phyloP scores from a whole-genome alignment of 345 rosid genomes.

The Citrus hindsii region DNA sequence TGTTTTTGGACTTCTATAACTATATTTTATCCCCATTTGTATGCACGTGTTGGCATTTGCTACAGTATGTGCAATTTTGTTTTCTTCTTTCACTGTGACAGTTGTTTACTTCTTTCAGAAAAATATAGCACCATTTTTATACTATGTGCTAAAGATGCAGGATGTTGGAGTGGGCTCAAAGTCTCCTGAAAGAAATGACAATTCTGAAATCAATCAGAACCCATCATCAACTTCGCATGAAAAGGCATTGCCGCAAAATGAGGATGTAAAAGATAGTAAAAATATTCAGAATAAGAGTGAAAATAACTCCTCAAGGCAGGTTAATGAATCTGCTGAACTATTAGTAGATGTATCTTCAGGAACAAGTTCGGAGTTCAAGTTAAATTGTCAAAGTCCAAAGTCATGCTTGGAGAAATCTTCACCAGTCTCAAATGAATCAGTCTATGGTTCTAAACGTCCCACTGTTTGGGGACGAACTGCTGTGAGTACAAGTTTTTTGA shows the following conservation, averaged over 20 bases:
- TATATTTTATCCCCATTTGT: background rate
- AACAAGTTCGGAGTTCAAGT: conserved; percentile 27
- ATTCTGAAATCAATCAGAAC: conserved; percentile 26
- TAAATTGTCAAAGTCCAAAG: conserved; percentile 21
- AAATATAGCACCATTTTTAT: background rate
- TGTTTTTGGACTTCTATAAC: background rate
- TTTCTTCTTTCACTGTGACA: background rate
- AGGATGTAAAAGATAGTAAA: conserved; percentile 25
- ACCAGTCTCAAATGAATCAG: conserved; percentile 37
- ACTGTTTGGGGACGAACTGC: conserved; percentile 60
- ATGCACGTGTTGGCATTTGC: background rate
- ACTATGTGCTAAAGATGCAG: conserved; percentile 32
- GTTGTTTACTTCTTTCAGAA: background rate
- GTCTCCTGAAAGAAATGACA: conserved; percentile 32
- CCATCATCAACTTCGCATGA: conserved; percentile 29
- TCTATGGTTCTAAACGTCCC: conserved; percentile 27
- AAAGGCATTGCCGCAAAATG: conserved; percentile 27
- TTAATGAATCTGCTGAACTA: conserved; percentile 28
- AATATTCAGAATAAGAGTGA: conserved; percentile 22
- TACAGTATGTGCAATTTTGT: background rate
- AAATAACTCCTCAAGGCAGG: conserved; percentile 7
- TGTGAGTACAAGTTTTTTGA: conserved; percentile 47
- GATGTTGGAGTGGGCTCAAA: conserved; percentile 33
- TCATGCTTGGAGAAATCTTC: conserved; percentile 37
- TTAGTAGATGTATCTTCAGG: conserved; percentile 20